phyloP scores from a whole-genome alignment of 2,329 filamentous ascomycete genomes.

The Fusarium haematococcum region DNA sequence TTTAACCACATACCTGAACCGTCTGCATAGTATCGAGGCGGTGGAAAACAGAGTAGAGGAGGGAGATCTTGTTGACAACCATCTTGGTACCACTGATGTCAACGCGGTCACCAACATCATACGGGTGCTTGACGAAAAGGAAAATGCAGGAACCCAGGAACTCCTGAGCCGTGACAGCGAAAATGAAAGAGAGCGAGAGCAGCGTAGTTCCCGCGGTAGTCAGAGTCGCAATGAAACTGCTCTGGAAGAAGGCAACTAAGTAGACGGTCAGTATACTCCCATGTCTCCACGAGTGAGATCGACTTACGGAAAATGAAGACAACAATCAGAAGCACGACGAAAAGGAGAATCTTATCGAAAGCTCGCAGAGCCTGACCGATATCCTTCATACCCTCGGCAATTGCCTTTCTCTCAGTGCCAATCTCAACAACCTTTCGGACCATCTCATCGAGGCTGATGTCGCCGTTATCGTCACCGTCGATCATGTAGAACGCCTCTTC shows the following conservation, averaged over 20 bases:
- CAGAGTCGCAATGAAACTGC: slow-evolving; percentile 84
- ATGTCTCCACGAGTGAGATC: background rate
- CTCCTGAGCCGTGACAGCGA: slow-evolving; percentile 91
- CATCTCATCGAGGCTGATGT: slow-evolving; percentile 97
- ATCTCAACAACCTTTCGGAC: slow-evolving; percentile 86
- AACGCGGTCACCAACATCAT: slow-evolving; percentile 93
- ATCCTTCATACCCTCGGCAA: slow-evolving; percentile 95
- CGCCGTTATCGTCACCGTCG: slow-evolving; percentile 90
- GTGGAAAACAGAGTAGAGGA: slow-evolving; percentile 93
- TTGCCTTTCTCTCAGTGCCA: slow-evolving; percentile 86
- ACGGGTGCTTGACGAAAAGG: slow-evolving; percentile 98
- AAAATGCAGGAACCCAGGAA: slow-evolving; percentile 99
- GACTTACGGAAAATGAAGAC: slow-evolving; percentile 83
- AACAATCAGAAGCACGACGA: slow-evolving; percentile 82
- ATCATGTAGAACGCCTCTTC: slow-evolving; percentile 86
- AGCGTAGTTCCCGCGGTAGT: slow-evolving; percentile 92
- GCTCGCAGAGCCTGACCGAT: slow-evolving; percentile 94
- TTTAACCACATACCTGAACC: slow-evolving; percentile 58
- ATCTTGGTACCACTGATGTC: slow-evolving; percentile 79
- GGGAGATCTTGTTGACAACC: slow-evolving; percentile 91
- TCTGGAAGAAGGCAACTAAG: slow-evolving; percentile 86
- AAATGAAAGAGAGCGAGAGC: slow-evolving; percentile 96
- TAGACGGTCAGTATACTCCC: slow-evolving; percentile 10
- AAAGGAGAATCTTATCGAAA: slow-evolving; percentile 86
- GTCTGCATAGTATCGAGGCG: slow-evolving; percentile 85